Percentiles rank a stretch among this genome's conserved stretches.
Evolutionary conservation across 2,329 filamentous ascomycete genomes (phyloP).

Genomic region (Talaromyces verruculosus): DNA sequence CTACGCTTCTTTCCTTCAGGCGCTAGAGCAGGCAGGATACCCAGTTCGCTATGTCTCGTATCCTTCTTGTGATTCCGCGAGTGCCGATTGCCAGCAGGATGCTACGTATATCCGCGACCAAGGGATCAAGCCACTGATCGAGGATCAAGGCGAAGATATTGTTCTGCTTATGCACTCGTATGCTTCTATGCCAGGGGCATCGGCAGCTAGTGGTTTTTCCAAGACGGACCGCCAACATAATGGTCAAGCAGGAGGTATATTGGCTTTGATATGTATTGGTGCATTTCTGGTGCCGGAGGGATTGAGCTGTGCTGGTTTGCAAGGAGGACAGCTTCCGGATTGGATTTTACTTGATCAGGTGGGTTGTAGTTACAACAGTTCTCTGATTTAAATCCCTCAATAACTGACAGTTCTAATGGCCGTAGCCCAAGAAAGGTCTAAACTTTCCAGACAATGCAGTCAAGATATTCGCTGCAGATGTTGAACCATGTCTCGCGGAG

Average conservation of each 20-base stretch:
- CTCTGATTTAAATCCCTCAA: background rate
- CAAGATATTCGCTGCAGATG: conserved; percentile 11
- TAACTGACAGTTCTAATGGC: background rate
- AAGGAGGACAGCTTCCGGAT: conserved; percentile 27
- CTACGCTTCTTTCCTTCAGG: conserved; percentile 35
- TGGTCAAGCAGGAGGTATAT: conserved; percentile 33
- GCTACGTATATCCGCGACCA: conserved; percentile 31
- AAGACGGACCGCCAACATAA: conserved; percentile 28
- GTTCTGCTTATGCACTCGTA: conserved; percentile 37
- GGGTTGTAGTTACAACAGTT: background rate
- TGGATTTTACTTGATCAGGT: conserved; percentile 31
- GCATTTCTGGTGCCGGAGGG: conserved; percentile 42
- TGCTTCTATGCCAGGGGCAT: conserved; percentile 32
- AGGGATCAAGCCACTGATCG: conserved; percentile 23
- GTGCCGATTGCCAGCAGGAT: conserved; percentile 35
- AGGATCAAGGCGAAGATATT: conserved; percentile 29
- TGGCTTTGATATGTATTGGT: conserved; percentile 35
- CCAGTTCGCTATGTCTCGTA: conserved; percentile 31
- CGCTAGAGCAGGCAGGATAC: conserved; percentile 35
- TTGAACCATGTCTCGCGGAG: conserved; percentile 4
- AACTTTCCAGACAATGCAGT: conserved; percentile 9
- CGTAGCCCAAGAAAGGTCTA: background rate
- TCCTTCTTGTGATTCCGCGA: conserved; percentile 28
- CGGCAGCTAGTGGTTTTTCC: conserved; percentile 30
- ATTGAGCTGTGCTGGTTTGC: conserved; percentile 26